Evolutionary conservation across 1,139 yeast genomes (phyloP), one percentile per base, ranked within the genome.

Genomic region (Torulaspora globosa): DNA sequence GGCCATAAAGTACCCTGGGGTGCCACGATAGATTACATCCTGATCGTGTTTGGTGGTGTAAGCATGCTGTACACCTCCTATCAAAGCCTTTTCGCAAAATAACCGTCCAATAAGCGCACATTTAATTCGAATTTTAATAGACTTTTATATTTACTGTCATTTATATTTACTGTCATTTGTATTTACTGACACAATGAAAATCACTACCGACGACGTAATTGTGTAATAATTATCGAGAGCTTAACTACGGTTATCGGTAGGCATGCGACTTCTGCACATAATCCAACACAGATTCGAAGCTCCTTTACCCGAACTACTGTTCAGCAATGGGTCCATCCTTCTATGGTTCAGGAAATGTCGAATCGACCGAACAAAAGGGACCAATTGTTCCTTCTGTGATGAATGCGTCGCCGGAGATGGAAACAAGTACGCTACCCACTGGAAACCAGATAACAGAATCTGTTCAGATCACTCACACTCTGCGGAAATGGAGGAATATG

Each of bases 61-160:
- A 81, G 85, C 3, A 75, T 83, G 77, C 57, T 74, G 5, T 84
- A 83, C 62, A 84, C 89, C 2, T 79, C 88, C 1, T 78, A 74
- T 52, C 82, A 82, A 56, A 75, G 82, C 46, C 53, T 78, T 27
- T 59, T 62, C 45, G 30, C 44, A 10, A 23, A 32, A 12, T 44
- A 32, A 39, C 18, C 12, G 3, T n/a, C 28, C 26, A 37, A 57
- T 9, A 19, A 18, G 8, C 27, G 29, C 16, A 24, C 24, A 31
- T 38, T 27, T 12, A 37, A 14, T n/a, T 36, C n/a, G 39, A 37
- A 26, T 19, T 15, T 15, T 5, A 4, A 26, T 26, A 42, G 38
- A 29, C n/a, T 15, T n/a, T n/a, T 11, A 30, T 21, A 23, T n/a
- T 34, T n/a, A n/a, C n/a, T n/a, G n/a, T n/a, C n/a, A 21, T 31